Evolutionary conservation across 2,329 filamentous ascomycete genomes (phyloP), one percentile per base, ranked within the genome.

Genomic region (Aspergillus intermedius): DNA sequence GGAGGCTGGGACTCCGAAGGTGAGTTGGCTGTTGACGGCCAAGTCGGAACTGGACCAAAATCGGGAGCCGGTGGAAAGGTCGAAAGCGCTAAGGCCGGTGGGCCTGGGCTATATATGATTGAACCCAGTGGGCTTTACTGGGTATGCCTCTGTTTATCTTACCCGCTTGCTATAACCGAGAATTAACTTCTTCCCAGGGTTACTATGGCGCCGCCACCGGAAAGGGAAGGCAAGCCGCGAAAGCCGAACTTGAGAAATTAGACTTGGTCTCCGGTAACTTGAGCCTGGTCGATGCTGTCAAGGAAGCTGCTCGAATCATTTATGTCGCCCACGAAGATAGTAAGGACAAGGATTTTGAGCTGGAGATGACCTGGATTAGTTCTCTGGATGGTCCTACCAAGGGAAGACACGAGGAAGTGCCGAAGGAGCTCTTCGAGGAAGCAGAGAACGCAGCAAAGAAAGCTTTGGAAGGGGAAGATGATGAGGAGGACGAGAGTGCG

Each of bases 291-390:
- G 84, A 97, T 65, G 93, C 86, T 45, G 88, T 98, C 64, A 96
- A 95, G 78, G 88, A 97, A 77, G 93, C 93, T 30, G 93, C 93
- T 49, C 79, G 90, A 53, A 98, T 98, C 73, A 97, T 98, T 73
- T 94, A 96, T 70, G 83, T 95, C 52, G 91, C 91, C 44, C 93
- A 98, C 68, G 93, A 97, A 71, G 93, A 98, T 71, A 97, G 91
- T 79, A 97, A 97, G 77, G 93, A 97, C 75, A 98, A 98, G 79
- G 93, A 97, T 57, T 98, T 97, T 65, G 93, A 98, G 82, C 78
- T 98, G 51, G 93, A 98, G 77, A 94, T 98, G 90, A 95, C 88
- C 51, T 98, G 93, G 93, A 88, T 97, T 70, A 96, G 90, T 71
- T 82, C 80, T 46, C 72, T 83, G 43, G 82, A 87, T 57, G 91